Evolutionary conservation across 805 yeast genomes (phyloP), one percentile per base, ranked within the genome.

Genomic region (Candida boidinii): DNA sequence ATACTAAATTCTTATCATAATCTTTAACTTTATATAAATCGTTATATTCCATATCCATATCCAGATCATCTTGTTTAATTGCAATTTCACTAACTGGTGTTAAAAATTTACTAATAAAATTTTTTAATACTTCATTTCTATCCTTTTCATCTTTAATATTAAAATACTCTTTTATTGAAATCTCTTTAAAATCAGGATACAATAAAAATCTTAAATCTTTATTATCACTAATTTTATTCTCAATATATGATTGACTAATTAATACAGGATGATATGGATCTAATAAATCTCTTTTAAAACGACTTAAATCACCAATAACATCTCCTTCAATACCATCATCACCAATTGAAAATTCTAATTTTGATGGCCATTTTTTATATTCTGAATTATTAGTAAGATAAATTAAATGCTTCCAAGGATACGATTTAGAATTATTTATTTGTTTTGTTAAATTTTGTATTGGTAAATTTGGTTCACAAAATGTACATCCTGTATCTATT

Each of bases 401-500:
- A 13, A 80, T 46, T 7, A 73, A 58, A 44, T 79, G 83, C 38
- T 73, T 75, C 68, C 73, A 68, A 5, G 70, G 67, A 4, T 53
- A 42, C 0, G 73, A 69, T 20, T 65, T 64, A 0, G 86, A 71
- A 11, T 65, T 64, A 18, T 60, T 51, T 13, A 78, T 47, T 23
- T 63, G 62, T 30, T 50, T 58, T 5, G 43, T 43, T 30, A 39
- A 48, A 40, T 69, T 60, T 29, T 49, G 59, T 7, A 39, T 41
- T 2, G 76, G 80, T 36, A 67, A 60, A 20, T 45, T 43, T 6
- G 70, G 65, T 26, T 52, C 45, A 43, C 87, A 80, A 39, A 49
- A 57, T 0, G 85, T 77, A 45, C 84, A 77, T 1, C 82, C 82
- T 0, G 81, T 73, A 38, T 76, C 79, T 30, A 52, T 54, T 7